Percentiles rank a stretch among this genome's conserved stretches.
phyloP scores from a whole-genome alignment of 2,329 filamentous ascomycete genomes.

The Hypoxylon sp. region DNA sequence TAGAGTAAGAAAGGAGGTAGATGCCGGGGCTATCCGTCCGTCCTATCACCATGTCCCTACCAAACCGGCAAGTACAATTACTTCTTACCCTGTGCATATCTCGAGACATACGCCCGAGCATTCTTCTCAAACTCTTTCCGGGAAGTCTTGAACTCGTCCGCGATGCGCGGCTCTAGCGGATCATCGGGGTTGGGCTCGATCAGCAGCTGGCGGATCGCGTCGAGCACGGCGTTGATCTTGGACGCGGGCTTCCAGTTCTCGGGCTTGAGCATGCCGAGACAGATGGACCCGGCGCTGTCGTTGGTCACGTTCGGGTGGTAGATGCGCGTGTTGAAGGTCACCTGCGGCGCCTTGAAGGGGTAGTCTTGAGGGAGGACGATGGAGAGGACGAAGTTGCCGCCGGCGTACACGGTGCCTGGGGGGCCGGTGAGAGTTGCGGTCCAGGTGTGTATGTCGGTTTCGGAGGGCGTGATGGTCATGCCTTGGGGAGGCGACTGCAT shows the following conservation, averaged over 20 bases:
- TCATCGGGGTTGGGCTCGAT: constrained; percentile 89
- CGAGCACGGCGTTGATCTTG: constrained; percentile 80
- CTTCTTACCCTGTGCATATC: constrained; percentile 70
- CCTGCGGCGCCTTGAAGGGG: constrained; percentile 87
- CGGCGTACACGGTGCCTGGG: constrained; percentile 63
- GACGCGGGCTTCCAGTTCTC: constrained; percentile 94
- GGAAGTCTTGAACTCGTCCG: constrained; percentile 81
- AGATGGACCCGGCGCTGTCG: constrained; percentile 87
- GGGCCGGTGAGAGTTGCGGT: constrained; percentile 63
- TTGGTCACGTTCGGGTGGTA: constrained; percentile 97
- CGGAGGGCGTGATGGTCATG: constrained; percentile 60
- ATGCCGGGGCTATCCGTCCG: background rate
- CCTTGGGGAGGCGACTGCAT: constrained; percentile 61
- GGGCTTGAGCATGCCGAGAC: constrained; percentile 82
- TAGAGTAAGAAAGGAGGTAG: background rate
- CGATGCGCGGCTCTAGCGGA: constrained; percentile 87
- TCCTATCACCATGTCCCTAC: background rate
- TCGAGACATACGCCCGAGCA: constrained; percentile 78
- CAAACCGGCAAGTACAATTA: background rate
- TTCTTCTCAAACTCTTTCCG: constrained; percentile 81
- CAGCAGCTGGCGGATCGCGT: constrained; percentile 80
- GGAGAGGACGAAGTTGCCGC: constrained; percentile 79
- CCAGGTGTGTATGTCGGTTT: constrained; percentile 66
- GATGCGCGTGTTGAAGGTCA: constrained; percentile 88
- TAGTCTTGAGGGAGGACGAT: constrained; percentile 83